phyloP scores from a whole-genome alignment of 2,329 filamentous ascomycete species.

The Venturia nashicola region DNA sequence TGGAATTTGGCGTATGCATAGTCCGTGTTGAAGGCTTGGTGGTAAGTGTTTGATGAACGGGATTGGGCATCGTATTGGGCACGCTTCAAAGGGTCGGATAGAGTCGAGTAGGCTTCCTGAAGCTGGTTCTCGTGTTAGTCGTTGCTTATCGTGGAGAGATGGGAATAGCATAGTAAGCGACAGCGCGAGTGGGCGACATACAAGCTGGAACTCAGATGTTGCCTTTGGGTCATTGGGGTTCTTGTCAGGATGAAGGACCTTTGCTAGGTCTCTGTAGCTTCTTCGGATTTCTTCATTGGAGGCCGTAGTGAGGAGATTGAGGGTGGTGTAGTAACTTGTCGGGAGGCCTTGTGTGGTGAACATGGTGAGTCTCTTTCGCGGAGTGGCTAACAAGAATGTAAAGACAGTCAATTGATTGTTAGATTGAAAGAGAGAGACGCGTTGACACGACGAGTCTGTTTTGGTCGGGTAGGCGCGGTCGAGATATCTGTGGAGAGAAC shows the following conservation, averaged over 20 bases:
- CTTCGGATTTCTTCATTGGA: slow-evolving; percentile 1
- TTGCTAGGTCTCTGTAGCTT: neutral
- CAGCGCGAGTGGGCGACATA: neutral
- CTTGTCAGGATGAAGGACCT: neutral
- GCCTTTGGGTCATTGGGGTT: neutral
- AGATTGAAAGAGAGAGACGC: neutral
- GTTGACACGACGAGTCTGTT: neutral
- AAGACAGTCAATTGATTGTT: neutral
- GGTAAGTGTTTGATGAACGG: neutral
- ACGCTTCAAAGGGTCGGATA: neutral
- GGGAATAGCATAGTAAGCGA: neutral
- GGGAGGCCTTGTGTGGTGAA: neutral
- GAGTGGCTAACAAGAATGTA: neutral
- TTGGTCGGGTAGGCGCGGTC: neutral
- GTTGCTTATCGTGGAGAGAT: neutral
- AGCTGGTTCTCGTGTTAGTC: neutral
- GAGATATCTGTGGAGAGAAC: too few relatives aligned
- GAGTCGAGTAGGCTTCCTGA: neutral
- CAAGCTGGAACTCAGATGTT: neutral
- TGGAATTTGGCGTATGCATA: neutral
- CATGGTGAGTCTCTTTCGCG: neutral
- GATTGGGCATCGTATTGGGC: neutral
- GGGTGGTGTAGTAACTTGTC: neutral
- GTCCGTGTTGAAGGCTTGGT: neutral
- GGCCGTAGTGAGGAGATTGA: neutral